These are phyloP conservation scores for Phoenix dactylifera DNA, from an alignment of 176 grass and related monocot species.

Conservation along the genomic window DNA sequence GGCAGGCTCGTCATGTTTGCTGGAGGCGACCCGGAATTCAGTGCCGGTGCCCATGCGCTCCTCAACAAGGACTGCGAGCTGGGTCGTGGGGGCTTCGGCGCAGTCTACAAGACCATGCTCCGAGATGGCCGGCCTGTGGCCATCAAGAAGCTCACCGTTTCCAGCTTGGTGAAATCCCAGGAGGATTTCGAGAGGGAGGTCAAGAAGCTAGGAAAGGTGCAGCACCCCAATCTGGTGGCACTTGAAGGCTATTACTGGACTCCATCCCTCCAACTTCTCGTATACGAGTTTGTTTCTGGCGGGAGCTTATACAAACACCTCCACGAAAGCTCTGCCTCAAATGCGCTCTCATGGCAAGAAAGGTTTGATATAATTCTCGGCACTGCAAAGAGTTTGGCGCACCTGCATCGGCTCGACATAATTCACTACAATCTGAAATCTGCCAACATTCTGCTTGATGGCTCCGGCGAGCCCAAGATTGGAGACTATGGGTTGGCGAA, in stretches of 20 bases:
- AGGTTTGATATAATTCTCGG: slow-evolving; percentile 86
- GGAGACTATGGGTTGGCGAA: slow-evolving; percentile 99
- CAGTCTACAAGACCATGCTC: slow-evolving; percentile 79
- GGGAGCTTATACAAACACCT: slow-evolving; percentile 78
- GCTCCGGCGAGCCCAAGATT: slow-evolving; percentile 60
- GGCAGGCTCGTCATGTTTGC: slow-evolving; percentile 97
- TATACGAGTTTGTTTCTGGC: slow-evolving; percentile 88
- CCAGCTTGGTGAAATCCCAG: slow-evolving; percentile 97
- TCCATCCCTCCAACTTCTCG: slow-evolving; percentile 85
- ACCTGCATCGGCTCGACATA: slow-evolving; percentile 70
- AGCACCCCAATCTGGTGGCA: slow-evolving; percentile 67
- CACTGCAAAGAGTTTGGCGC: slow-evolving; percentile 69
- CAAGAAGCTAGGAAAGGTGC: slow-evolving; percentile 74
- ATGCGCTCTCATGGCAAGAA: slow-evolving; percentile 78
- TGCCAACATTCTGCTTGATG: slow-evolving; percentile 84
- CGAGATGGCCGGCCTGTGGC: slow-evolving; percentile 78
- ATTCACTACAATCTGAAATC: slow-evolving; percentile 99
- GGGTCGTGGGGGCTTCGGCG: slow-evolving; percentile 93
- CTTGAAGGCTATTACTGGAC: slow-evolving; percentile 98
- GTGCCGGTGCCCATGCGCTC: slow-evolving; percentile 77
- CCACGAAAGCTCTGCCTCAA: slow-evolving; percentile 66
- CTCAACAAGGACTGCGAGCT: slow-evolving; percentile 97
- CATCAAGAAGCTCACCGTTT: slow-evolving; percentile 97
- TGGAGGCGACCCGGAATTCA: slow-evolving; percentile 87
- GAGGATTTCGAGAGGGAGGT: slow-evolving; percentile 97